Evolutionary conservation across 306 rosid genomes (phyloP).

Genomic region (Sphenostylis stenocarpa): DNA sequence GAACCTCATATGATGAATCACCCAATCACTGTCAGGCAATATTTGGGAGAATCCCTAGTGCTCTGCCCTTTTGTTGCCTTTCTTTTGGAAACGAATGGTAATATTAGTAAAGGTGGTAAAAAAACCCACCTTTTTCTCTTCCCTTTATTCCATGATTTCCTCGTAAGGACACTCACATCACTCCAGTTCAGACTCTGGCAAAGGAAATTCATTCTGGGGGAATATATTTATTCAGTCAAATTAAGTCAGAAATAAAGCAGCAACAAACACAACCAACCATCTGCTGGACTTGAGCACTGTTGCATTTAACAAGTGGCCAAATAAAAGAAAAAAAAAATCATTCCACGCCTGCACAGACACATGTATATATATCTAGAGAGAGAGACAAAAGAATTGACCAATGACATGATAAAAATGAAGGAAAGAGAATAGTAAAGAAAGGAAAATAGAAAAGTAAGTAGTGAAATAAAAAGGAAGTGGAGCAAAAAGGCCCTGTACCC

Average conservation of each 20-base stretch:
- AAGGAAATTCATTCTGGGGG: too few species aligned
- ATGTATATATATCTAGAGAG: not conserved
- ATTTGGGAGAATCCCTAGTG: conserved; percentile 56
- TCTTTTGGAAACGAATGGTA: conserved; percentile 53
- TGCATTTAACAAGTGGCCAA: conserved; percentile 28
- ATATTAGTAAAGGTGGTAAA: conserved; percentile 41
- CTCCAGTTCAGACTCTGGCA: not conserved
- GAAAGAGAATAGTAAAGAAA: not conserved
- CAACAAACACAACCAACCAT: not conserved
- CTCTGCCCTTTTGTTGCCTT: conserved; percentile 46
- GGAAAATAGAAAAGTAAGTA: not conserved
- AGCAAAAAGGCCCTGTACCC: conserved; percentile 35
- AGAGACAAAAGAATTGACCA: too few species aligned
- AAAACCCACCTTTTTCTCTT: conserved; percentile 28
- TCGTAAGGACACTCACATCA: too few species aligned
- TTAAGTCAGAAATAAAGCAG: not conserved
- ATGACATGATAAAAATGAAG: not conserved
- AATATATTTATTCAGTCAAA: not conserved
- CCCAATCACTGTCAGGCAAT: conserved; percentile 53
- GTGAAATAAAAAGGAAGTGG: conserved; percentile 34
- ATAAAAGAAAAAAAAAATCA: not conserved
- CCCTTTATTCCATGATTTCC: not conserved
- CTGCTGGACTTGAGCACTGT: conserved; percentile 37
- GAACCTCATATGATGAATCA: not conserved
- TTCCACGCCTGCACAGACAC: not conserved